Conservation (phyloP, 2,329 filamentous ascomycete species). For the Thelonectria rubi region DNA sequence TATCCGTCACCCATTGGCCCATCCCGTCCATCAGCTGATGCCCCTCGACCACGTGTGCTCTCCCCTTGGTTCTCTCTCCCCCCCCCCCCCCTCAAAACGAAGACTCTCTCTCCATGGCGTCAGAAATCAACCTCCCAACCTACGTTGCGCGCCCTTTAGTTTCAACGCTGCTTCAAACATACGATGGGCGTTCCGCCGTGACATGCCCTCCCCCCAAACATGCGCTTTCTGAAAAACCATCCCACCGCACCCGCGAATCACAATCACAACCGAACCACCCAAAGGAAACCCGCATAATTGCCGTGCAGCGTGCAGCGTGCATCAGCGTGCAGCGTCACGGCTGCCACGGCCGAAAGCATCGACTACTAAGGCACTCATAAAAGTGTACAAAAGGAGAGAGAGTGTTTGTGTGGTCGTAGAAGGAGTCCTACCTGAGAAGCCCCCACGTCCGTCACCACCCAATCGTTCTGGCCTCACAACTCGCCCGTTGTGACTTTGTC, state of each 20-base stretch:
- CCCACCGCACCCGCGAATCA: neutral
- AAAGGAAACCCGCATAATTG: conserved; percentile 8
- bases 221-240: conserved; percentile 4
- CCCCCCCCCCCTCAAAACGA: neutral
- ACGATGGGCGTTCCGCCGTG: neutral
- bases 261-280: conserved; percentile 4
- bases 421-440: neutral
- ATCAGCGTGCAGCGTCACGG: neutral
- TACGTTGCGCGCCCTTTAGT: neutral
- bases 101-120: neutral
- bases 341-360: too few species aligned
- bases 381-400: neutral
- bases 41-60: conserved; percentile 13
- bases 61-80: neutral
- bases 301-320: neutral
- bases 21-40: neutral
- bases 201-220: neutral
- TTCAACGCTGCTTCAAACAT: neutral
- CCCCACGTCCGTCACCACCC: neutral
- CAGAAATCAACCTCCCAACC: too few species aligned
- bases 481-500: too few species aligned
- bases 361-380: too few species aligned
- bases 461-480: neutral
- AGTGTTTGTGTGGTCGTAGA: neutral
- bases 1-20: too few species aligned